phyloP scores from a whole-genome alignment of 768 basidiomycete genomes.

The Collybia sordida region DNA sequence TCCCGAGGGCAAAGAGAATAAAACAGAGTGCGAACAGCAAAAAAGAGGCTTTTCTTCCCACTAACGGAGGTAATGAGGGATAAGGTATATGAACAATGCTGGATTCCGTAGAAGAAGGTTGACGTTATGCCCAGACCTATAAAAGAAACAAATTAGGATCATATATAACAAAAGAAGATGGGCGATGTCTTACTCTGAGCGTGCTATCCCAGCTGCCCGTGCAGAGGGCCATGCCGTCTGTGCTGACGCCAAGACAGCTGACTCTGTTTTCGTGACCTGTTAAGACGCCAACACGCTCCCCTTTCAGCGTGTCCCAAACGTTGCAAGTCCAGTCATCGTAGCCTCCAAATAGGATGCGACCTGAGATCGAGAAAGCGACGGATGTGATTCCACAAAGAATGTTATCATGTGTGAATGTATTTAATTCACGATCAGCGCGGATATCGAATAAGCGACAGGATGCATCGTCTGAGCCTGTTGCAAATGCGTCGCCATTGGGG shows the following conservation, averaged over 20 bases:
- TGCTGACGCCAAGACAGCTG: conserved; percentile 92
- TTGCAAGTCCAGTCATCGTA: conserved; percentile 99
- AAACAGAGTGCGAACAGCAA: conserved; percentile 15
- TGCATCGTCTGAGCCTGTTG: conserved; percentile 97
- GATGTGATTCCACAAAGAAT: conserved; percentile 99
- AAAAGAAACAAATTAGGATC: conserved; percentile 12
- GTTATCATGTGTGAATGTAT: conserved; percentile 97
- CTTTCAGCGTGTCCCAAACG: conserved; percentile 99
- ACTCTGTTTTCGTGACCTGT: conserved; percentile 99
- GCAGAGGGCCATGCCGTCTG: conserved; percentile 98
- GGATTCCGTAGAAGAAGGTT: conserved; percentile 9
- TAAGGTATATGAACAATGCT: conserved; percentile 20
- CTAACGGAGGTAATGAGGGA: conserved; percentile 12
- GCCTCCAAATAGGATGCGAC: conserved; percentile 95
- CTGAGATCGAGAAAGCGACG: conserved; percentile 97
- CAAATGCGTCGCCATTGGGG: conserved; percentile 99
- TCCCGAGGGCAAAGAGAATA: conserved; percentile 9
- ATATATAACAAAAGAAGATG: not conserved
- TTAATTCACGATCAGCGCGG: conserved; percentile 95
- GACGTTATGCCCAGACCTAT: conserved; percentile 84
- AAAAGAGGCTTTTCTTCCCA: conserved; percentile 16
- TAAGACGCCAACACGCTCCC: conserved; percentile 95
- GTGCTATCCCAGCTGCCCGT: conserved; percentile 99
- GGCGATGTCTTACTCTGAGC: conserved; percentile 67
- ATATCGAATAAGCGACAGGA: conserved; percentile 98